Evolutionary conservation across 1,284 basidiomycete species (phyloP).

Genomic region (Trichosporon faecale): DNA sequence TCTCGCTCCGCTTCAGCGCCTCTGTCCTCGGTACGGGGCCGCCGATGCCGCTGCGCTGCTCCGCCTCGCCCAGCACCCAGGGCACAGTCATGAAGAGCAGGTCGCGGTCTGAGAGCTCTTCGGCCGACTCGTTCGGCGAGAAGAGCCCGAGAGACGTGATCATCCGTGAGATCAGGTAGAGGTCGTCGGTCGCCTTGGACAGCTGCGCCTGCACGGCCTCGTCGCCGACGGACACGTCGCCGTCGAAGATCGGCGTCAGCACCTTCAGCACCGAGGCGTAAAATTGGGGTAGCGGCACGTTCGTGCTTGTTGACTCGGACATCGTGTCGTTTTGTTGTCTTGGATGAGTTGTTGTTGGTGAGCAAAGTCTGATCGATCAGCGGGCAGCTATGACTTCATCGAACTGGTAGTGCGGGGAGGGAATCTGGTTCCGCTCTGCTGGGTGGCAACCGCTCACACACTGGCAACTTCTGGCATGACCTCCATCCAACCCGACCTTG

Average conservation of each 20-base stretch:
- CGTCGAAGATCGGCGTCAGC: constrained; percentile 46
- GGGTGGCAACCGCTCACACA: background rate
- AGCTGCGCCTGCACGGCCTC: constrained; percentile 34
- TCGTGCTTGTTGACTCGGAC: constrained; percentile 22
- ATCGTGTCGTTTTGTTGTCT: constrained; percentile 7
- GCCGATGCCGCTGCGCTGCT: constrained; percentile 62
- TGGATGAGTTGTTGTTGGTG: background rate
- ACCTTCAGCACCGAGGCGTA: constrained; percentile 39
- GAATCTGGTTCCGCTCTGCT: background rate
- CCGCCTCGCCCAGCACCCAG: constrained; percentile 69
- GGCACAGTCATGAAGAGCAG: constrained; percentile 75
- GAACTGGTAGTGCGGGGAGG: background rate
- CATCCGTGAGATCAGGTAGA: constrained; percentile 50
- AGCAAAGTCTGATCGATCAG: background rate
- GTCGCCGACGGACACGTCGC: constrained; percentile 35
- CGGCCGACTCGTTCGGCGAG: constrained; percentile 77
- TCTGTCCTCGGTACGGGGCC: constrained; percentile 62
- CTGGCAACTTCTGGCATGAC: background rate
- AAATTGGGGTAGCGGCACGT: constrained; percentile 47
- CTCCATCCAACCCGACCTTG: background rate
- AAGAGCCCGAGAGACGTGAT: constrained; percentile 64
- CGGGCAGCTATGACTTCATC: background rate
- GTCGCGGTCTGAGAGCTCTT: constrained; percentile 78
- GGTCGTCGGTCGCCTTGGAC: constrained; percentile 34
- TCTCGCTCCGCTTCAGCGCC: constrained; percentile 62